phyloP scores from a whole-genome alignment of 2,329 filamentous ascomycete genomes.

The Xylariaceae sp. region DNA sequence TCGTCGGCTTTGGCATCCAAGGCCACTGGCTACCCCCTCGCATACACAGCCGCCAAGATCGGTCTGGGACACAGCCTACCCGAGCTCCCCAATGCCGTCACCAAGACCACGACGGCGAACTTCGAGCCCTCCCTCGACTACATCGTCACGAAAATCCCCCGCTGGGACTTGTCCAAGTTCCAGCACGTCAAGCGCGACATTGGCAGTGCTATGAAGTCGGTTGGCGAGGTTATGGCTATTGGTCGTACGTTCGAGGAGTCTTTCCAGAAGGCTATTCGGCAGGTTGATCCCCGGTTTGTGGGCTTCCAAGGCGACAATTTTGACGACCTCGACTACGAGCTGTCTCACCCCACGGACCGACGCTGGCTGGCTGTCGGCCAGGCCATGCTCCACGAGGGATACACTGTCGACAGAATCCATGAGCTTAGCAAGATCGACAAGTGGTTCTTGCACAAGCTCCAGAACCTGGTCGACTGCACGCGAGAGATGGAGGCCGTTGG shows the following conservation, averaged over 20 bases:
- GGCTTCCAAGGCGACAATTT: constrained; percentile 96
- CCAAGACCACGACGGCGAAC: constrained; percentile 97
- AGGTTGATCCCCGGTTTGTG: constrained; percentile 86
- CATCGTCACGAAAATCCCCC: constrained; percentile 96
- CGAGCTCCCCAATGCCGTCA: constrained; percentile 94
- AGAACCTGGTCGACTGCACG: constrained; percentile 92
- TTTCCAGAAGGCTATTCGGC: constrained; percentile 96
- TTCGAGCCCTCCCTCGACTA: constrained; percentile 98
- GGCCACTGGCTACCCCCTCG: constrained; percentile 93
- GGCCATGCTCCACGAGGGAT: constrained; percentile 95
- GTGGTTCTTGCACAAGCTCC: constrained; percentile 98
- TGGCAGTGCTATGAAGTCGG: constrained; percentile 97
- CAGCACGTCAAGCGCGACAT: constrained; percentile 98
- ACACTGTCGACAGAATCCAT: constrained; percentile 85
- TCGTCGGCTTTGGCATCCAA: constrained; percentile 97
- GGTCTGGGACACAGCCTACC: constrained; percentile 92
- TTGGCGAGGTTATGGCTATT: constrained; percentile 99
- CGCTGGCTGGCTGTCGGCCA: constrained; percentile 96
- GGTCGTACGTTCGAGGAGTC: constrained; percentile 98
- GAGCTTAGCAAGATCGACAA: constrained; percentile 98
- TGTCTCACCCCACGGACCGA: constrained; percentile 90
- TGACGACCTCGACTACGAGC: constrained; percentile 82
- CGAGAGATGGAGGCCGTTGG: constrained; percentile 80
- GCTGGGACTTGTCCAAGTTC: constrained; percentile 98
- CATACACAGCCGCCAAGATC: constrained; percentile 97